Evolutionary conservation across 441 rosid genomes (phyloP), one percentile per base, ranked within the genome.

Genomic region (Bocquillonia castaneifolia): DNA sequence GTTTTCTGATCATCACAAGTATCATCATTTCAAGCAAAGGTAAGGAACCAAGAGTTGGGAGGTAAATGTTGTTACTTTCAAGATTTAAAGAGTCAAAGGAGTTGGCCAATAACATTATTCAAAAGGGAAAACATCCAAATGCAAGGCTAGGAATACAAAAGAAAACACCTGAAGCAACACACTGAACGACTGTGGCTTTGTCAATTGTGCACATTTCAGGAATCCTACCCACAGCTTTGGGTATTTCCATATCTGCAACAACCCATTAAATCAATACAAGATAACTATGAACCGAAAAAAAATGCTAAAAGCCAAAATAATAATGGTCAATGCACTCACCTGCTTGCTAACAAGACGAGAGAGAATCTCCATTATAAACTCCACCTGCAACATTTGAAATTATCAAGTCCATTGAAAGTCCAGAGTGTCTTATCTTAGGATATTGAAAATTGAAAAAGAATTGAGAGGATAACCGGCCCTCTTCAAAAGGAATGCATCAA

Each of bases 181-280:
- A 57, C 84, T 79, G 76, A 88, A 89, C 67, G 97, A 95, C 64
- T 88, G 98, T 71, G 99, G 98, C 86, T 89, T 91, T 48, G 91
- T 86, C 87, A 84, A 78, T 51, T 70, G 80, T 51, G 95, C 93
- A 69, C 99, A 95, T 81, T 89, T 92, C 86, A 95, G 81, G 79
- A 91, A 95, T 64, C 99, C 99, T 44, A 92, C 98, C 99, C 99
- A 95, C 79, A 95, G 79, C 79, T 95, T 95, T 23, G 99, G 98
- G 71, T 86, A 80, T 76, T 95, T 88, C 98, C 99, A 95, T 83
- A 95, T 92, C 99, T 95, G 88, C 76, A 73, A 75, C 44, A 77
- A 42, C 40, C 60, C 62, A 71, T 57, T 57, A 63, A 47, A 65
- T 72, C 42, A 73, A 50, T 22, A 59, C 58, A 26, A 70, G 68